A percentile compares a stretch with the other conserved stretches of the same genome.
Evolutionary conservation across 495 filamentous ascomycete genomes (phyloP).

Genomic region (Eremomyces bilateralis): DNA sequence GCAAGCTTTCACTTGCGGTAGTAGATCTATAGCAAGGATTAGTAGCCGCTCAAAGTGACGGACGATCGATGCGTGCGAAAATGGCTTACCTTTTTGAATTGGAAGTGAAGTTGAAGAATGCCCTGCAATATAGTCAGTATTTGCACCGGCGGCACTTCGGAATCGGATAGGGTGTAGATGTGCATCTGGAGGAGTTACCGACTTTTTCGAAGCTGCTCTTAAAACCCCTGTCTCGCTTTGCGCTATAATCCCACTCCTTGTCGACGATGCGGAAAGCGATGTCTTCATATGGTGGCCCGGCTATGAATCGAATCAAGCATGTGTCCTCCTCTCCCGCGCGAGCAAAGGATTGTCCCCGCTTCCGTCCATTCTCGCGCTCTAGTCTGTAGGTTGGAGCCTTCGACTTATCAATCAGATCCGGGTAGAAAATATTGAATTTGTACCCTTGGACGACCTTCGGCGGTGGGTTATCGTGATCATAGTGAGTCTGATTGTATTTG

Average conservation of each 20-base stretch:
- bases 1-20: constrained; percentile 16
- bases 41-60: constrained; percentile 1
- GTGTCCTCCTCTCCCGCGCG: constrained; percentile 96
- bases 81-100: constrained; percentile 61
- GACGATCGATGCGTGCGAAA: too few relatives aligned
- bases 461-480: constrained; percentile 95
- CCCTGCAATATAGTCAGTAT: constrained; percentile 32
- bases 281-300: constrained; percentile 91
- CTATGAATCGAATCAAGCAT: constrained; percentile 87
- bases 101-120: constrained; percentile 91
- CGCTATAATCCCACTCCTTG: constrained; percentile 97
- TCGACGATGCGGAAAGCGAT: constrained; percentile 96
- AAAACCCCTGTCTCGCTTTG: constrained; percentile 85
- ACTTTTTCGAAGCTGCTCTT: constrained; percentile 96
- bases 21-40: constrained; percentile 10
- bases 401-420: constrained; percentile 87
- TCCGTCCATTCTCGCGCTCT: constrained; percentile 73
- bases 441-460: constrained; percentile 98
- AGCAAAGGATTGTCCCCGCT: constrained; percentile 76
- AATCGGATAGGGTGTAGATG: background rate
- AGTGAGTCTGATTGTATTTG: constrained; percentile 99
- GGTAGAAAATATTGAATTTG: constrained; percentile 99
- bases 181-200: constrained; percentile 14
- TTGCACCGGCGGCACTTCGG: constrained; percentile 1
- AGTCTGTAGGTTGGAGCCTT: constrained; percentile 92